Evolutionary conservation across 2,329 filamentous ascomycete species (phyloP).

Genomic region (Penicillium sp.): DNA sequence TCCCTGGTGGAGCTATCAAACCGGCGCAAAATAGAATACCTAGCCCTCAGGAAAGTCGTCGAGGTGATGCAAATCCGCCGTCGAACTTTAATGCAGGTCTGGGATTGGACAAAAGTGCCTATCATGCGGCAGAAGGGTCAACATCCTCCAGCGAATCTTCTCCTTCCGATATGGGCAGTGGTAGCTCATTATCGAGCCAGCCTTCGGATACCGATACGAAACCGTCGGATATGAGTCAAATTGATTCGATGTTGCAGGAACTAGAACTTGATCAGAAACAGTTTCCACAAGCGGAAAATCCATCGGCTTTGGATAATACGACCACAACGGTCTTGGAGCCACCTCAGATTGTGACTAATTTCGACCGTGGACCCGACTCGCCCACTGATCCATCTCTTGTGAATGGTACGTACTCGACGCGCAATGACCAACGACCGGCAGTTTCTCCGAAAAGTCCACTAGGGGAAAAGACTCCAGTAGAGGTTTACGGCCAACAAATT

Average conservation of each 20-base stretch:
- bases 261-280: slow-evolving; percentile 35
- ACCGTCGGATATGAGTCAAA: slow-evolving; percentile 34
- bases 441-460: slow-evolving; percentile 13
- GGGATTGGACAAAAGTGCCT: slow-evolving; percentile 52
- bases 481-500: slow-evolving; percentile 21
- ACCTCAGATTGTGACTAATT: slow-evolving; percentile 27
- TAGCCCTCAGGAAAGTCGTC: background rate
- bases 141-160: slow-evolving; percentile 62
- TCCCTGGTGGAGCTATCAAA: background rate
- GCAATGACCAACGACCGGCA: background rate
- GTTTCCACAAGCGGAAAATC: slow-evolving; percentile 31
- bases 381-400: slow-evolving; percentile 47
- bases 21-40: background rate
- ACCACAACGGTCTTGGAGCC: slow-evolving; percentile 19
- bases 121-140: slow-evolving; percentile 62
- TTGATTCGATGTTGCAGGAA: slow-evolving; percentile 55
- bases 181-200: slow-evolving; percentile 61
- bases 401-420: slow-evolving; percentile 28
- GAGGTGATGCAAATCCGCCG: slow-evolving; percentile 22
- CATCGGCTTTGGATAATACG: background rate
- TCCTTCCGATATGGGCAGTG: slow-evolving; percentile 56
- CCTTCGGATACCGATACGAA: slow-evolving; percentile 39
- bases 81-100: slow-evolving; percentile 38
- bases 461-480: slow-evolving; percentile 16
- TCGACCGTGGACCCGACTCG: slow-evolving; percentile 39